Base-by-base conservation (phyloP, 495 filamentous ascomycete species). In the Penicillium chermesinum region DNA sequence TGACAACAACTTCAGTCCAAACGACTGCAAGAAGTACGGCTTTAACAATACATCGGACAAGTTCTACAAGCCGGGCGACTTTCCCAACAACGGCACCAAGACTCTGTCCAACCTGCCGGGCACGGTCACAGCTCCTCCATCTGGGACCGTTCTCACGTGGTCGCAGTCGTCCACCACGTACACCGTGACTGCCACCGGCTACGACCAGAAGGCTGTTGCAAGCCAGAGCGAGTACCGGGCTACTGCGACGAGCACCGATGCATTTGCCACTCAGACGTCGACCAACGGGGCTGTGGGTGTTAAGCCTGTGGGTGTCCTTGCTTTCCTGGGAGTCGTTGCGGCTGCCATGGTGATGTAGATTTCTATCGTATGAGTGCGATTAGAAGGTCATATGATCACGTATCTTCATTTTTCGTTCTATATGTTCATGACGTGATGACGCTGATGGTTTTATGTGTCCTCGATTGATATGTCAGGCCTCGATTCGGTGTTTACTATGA, bases 141-240 rank as follows among this genome's bases (percentile, higher is more conserved):
- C 49, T 22, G 60, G 60, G 20, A 63, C 60, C 1, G 54, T 63
- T 8, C 20, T 63, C 12, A 55, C 54, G 19, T 63, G 60, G 60
- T 61, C 57, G 1, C 60, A 63, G 47, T 41, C 52, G n/a, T 52
- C 44, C 5, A 44, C 52, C 25, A 61, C 52, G 12, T 61, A 44
- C 12, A 63, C 60, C 1, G 54, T 63, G 21, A 61, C 52, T 7
- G 60, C 60, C 9, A 58, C 57, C 14, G 57, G 60, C 44, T 52
- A 50, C 45, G 54, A 61, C 37, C 12, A n/a, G 2, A 54, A 58
- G 45, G 60, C 47, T 30, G 60, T 61, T 43, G 47, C 46, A 1
- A 54, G 53, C 17, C 50, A 57, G 48, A 59, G 50, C 43, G 49
- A 50, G 20, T 55, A 52, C 33, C 37, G 42, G 8, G 57, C 51